Evolutionary conservation across 495 filamentous ascomycete species (phyloP).

Genomic region (Lichenothelia convexa): DNA sequence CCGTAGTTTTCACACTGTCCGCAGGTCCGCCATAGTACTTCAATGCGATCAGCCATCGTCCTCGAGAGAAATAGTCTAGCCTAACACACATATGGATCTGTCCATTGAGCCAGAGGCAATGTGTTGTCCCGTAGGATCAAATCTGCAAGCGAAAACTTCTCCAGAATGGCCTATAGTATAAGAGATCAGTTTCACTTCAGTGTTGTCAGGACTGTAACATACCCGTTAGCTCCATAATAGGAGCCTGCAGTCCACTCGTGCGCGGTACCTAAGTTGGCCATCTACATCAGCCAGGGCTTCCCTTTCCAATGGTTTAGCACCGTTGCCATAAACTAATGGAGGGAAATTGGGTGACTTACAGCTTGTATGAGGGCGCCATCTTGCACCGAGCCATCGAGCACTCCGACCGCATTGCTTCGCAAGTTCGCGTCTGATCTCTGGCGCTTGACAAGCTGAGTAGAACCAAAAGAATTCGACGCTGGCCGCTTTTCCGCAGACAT

Average conservation of each 20-base stretch:
- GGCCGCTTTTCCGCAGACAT: constrained; percentile 89
- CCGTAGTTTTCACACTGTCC: constrained; percentile 91
- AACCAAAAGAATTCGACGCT: constrained; percentile 57
- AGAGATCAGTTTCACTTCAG: neutral
- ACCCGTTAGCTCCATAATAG: constrained; percentile 86
- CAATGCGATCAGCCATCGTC: constrained; percentile 4
- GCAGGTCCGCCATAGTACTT: constrained; percentile 85
- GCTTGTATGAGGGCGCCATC: constrained; percentile 67
- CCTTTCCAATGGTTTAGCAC: constrained; percentile 11
- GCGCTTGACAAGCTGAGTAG: constrained; percentile 73
- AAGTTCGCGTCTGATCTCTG: constrained; percentile 56
- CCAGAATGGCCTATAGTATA: constrained; percentile 37
- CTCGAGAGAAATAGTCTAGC: neutral
- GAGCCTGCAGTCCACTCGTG: constrained; percentile 74
- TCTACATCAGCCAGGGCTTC: constrained; percentile 14
- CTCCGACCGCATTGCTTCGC: constrained; percentile 38
- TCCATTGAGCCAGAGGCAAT: constrained; percentile 96
- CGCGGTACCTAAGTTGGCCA: constrained; percentile 42
- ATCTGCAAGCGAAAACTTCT: constrained; percentile 81
- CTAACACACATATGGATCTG: constrained; percentile 61
- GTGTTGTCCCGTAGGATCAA: constrained; percentile 68
- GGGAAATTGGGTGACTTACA: constrained; percentile 33
- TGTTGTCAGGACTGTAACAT: constrained; percentile 14
- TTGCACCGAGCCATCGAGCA: constrained; percentile 44
- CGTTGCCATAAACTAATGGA: neutral